Evolutionary conservation across 2,329 filamentous ascomycete species (phyloP).

Genomic region (Alternaria viburni): DNA sequence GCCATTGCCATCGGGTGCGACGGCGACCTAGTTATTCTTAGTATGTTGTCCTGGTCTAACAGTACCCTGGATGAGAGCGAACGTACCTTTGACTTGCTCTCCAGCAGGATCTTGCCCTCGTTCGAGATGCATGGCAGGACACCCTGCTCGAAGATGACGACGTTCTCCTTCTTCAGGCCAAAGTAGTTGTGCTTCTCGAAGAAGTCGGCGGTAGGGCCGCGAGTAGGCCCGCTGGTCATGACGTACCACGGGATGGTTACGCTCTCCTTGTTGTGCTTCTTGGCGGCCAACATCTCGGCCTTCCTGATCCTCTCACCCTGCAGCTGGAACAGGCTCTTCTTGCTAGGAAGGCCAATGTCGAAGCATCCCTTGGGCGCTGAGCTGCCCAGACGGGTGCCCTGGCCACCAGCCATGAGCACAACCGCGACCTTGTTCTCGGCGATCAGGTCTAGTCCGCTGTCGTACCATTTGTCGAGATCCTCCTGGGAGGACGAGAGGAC

Average conservation of each 20-base stretch:
- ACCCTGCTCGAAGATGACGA: conserved; percentile 94
- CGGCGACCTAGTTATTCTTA: conserved; percentile 68
- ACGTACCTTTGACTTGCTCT: conserved; percentile 78
- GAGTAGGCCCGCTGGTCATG: conserved; percentile 97
- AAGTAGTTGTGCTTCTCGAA: conserved; percentile 92
- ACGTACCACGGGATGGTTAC: conserved; percentile 93
- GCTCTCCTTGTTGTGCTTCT: conserved; percentile 65
- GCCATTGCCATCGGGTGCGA: conserved; percentile 96
- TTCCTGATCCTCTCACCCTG: conserved; percentile 93
- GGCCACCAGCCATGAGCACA: conserved; percentile 95
- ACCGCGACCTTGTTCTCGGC: conserved; percentile 77
- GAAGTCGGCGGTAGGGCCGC: conserved; percentile 89
- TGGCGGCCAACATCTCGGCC: conserved; percentile 79
- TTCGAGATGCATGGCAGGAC: conserved; percentile 97
- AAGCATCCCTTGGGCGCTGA: conserved; percentile 97
- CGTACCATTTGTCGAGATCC: conserved; percentile 85
- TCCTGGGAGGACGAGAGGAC: conserved; percentile 85
- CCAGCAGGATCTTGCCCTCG: conserved; percentile 94
- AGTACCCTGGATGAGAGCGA: background rate
- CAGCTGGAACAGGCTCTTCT: conserved; percentile 96
- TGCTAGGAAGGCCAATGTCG: conserved; percentile 89
- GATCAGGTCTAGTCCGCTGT: conserved; percentile 69
- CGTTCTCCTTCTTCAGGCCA: conserved; percentile 82
- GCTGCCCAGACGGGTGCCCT: conserved; percentile 93
- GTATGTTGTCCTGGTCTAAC: conserved; percentile 2